Base-by-base conservation (phyloP, 2,329 filamentous ascomycete genomes). In the Diaporthe eres region DNA sequence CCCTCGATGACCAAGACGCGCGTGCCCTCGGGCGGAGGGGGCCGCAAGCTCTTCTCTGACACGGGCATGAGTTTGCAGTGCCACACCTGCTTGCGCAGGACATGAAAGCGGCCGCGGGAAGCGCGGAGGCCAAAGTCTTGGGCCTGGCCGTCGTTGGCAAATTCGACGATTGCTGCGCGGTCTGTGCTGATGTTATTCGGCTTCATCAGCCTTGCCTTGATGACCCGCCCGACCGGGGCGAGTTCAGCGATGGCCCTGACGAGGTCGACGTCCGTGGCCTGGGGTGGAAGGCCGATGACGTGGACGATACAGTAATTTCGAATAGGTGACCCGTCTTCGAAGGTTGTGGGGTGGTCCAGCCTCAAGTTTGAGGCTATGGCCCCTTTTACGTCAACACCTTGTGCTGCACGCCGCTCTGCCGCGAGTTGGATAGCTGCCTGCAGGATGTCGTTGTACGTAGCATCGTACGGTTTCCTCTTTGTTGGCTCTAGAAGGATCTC, bases 101-200 rank as follows among this genome's bases (percentile, higher is more conserved):
- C 34, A 1, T n/a, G 0, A 3, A 39, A 25, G 4, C 4, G 8
- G 31, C 6, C 0, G 10, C 9, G 4, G 2, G 0, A 2, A 2
- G 57, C 57, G 22, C 15, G 10, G 22, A 60, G 34, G 3, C 57
- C 57, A 25, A 60, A 37, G 19, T 1, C 4, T 12, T 17, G 57
- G 19, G 57, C 57, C 22, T 4, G 17, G 1, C 10, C 10, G 6
- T 60, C 34, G 7, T 60, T 2, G 31, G 19, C 10, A 3, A 39
- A 60, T 4, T 60, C 57, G 8, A 60, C 12, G 10, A n/a, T 1
- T 60, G 57, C 34, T 5, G 10, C 31, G 31, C 31, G 31, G 31
- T 31, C 31, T 31, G 31, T 31, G 31, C 31, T 31, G 31, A 31
- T 31, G 31, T 31, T 31, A 31, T 31, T 31, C 31, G 31, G 57